These are phyloP conservation scores for Ustilago lituana DNA, from an alignment of 1,284 basidiomycete genomes.

Conservation along the genomic window DNA sequence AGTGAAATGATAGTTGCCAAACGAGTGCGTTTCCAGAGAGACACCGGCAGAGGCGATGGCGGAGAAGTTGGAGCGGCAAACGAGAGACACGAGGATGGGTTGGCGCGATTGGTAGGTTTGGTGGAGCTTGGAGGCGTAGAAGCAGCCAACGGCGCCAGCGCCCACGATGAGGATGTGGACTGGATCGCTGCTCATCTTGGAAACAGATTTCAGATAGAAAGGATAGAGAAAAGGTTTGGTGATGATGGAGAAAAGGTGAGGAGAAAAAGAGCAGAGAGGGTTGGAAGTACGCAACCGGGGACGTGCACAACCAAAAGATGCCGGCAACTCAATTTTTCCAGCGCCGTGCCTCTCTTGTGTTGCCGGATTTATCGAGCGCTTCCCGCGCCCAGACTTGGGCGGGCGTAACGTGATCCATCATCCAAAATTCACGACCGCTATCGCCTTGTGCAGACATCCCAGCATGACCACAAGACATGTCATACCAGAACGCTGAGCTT, in stretches of 20 bases:
- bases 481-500: too few relatives aligned
- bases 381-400: too few relatives aligned
- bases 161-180: constrained; percentile 66
- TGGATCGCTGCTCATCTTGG: constrained; percentile 5
- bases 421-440: too few relatives aligned
- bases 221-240: too few relatives aligned
- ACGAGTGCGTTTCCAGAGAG: constrained; percentile 67
- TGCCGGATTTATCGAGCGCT: too few relatives aligned
- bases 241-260: neutral
- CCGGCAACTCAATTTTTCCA: too few relatives aligned
- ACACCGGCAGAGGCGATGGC: constrained; percentile 67
- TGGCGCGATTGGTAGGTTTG: neutral
- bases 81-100: constrained; percentile 68
- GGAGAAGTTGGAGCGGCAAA: constrained; percentile 69
- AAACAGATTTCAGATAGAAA: neutral
- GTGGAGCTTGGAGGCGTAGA: constrained; percentile 67
- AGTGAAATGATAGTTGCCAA: constrained; percentile 68
- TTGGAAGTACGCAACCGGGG: too few relatives aligned
- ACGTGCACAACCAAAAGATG: too few relatives aligned
- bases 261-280: neutral
- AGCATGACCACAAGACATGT: too few relatives aligned
- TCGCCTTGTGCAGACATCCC: too few relatives aligned
- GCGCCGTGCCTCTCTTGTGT: too few relatives aligned
- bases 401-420: too few relatives aligned
- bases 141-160: constrained; percentile 69